Percentiles rank a stretch among this genome's conserved stretches.
Evolutionary conservation across 2,329 filamentous ascomycete genomes (phyloP).

Genomic region (Purpureocillium lavendulum): DNA sequence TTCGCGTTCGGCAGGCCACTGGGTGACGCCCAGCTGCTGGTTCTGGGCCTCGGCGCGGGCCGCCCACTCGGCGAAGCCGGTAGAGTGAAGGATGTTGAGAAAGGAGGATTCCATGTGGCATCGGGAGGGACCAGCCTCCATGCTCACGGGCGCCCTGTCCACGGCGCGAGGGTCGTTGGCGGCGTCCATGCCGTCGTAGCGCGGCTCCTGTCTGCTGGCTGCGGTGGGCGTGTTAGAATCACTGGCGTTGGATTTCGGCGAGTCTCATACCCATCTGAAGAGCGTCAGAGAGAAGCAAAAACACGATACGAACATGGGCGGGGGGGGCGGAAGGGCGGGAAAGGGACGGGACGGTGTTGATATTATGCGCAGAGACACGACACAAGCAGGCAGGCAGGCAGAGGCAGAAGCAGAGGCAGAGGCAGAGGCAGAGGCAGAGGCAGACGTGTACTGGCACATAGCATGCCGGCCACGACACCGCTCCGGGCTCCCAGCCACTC

Average conservation of each 20-base stretch:
- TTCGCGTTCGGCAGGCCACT: background rate
- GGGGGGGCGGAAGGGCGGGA: too few relatives aligned
- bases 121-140: conserved; percentile 6
- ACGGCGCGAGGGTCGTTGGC: conserved; percentile 2
- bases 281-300: background rate
- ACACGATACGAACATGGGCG: background rate
- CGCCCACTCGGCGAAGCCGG: conserved; percentile 8
- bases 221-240: background rate
- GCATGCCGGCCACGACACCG: background rate
- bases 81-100: conserved; percentile 5
- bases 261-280: background rate
- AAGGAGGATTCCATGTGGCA: conserved; percentile 9
- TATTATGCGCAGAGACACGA: too few relatives aligned
- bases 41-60: conserved; percentile 7
- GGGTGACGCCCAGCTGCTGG: background rate
- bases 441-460: too few relatives aligned
- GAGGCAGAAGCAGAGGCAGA: too few relatives aligned
- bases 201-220: background rate
- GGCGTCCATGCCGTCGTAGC: background rate
- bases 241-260: background rate
- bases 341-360: too few relatives aligned
- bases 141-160: conserved; percentile 1
- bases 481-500: background rate
- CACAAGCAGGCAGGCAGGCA: too few relatives aligned
- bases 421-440: too few relatives aligned